Conservation (phyloP, 2,329 filamentous ascomycete genomes). For the Cucurbitaria berberidis region DNA sequence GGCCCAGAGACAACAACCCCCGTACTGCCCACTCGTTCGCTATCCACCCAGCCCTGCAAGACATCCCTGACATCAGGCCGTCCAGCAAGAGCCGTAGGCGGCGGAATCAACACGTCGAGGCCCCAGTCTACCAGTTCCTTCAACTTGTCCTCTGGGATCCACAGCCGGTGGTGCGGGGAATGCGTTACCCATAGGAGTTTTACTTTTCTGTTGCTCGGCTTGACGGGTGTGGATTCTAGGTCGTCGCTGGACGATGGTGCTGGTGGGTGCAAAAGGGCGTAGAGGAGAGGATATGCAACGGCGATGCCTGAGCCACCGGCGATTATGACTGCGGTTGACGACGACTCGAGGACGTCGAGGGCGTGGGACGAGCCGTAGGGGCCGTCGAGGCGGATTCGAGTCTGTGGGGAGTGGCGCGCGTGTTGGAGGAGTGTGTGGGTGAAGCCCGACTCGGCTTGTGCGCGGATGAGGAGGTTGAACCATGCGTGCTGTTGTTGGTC, state of each 20-base stretch:
- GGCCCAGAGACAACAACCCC: conserved; percentile 68
- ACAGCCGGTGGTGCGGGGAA: conserved; percentile 58
- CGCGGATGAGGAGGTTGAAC: conserved; percentile 65
- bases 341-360: conserved; percentile 59
- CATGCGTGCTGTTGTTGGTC: conserved; percentile 53
- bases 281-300: conserved; percentile 66
- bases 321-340: conserved; percentile 61
- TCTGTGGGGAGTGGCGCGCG: conserved; percentile 53
- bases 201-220: conserved; percentile 43
- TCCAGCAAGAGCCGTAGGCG: conserved; percentile 60
- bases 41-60: conserved; percentile 48
- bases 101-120: conserved; percentile 60
- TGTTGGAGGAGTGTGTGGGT: conserved; percentile 61
- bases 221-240: conserved; percentile 13
- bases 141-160: conserved; percentile 60
- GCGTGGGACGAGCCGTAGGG: conserved; percentile 68
- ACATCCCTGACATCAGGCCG: conserved; percentile 60
- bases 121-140: conserved; percentile 58
- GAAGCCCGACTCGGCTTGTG: conserved; percentile 61
- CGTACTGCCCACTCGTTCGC: conserved; percentile 43
- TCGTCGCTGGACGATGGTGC: conserved; percentile 14
- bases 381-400: conserved; percentile 64
- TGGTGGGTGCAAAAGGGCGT: conserved; percentile 52
- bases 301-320: conserved; percentile 71
- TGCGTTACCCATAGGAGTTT: conserved; percentile 67